Evolutionary conservation across 176 grass and related monocot genomes (phyloP), one percentile per base, ranked within the genome.

Genomic region (Carex cristatella): DNA sequence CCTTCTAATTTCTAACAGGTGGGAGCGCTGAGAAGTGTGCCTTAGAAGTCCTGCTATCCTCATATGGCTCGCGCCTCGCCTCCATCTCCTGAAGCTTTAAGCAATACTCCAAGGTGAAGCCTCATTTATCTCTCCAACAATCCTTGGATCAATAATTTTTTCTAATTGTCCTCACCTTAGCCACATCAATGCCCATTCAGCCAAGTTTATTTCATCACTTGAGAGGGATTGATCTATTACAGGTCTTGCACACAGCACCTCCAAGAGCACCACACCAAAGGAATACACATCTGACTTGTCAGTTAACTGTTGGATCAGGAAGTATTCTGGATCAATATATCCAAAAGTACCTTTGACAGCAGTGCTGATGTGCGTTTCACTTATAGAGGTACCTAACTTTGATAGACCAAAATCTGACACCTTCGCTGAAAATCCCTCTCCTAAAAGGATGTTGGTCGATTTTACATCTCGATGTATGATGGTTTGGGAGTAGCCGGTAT

Each of bases 51-150:
- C 75, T 79, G 44, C 86, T 94, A 85, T 94, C 88, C 81, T 89
- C 88, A 51, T 89, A 86, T 0, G 88, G 79, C 15, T 94, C 85
- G 31, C 83, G 61, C 0, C 65, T 71, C 15, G 90, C 83, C 55
- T 87, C 70, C 80, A 69, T 92, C 81, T 90, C 92, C 63, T 94
- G 90, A 53, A 92, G 89, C 75, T 86, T 86, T 2, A 94, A 88
- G 67, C 87, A 89, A 87, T 90, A 90, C 82, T 94, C 92, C 31
- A 94, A 87, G 72, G 55, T 63, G 92, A 92, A 71, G 91, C 90
- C 0, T 76, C 85, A 71, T 94, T 87, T 10, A 89, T 72, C 80
- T 86, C 58, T 0, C 76, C 88, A 60, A 61, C 30, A 79, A 91
- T 81, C 63, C 80, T 55, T 0, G 86, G 90, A 86, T 94, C 92